Base-by-base conservation (phyloP, 257 asterid genomes). In the Phtheirospermum japonicum region DNA sequence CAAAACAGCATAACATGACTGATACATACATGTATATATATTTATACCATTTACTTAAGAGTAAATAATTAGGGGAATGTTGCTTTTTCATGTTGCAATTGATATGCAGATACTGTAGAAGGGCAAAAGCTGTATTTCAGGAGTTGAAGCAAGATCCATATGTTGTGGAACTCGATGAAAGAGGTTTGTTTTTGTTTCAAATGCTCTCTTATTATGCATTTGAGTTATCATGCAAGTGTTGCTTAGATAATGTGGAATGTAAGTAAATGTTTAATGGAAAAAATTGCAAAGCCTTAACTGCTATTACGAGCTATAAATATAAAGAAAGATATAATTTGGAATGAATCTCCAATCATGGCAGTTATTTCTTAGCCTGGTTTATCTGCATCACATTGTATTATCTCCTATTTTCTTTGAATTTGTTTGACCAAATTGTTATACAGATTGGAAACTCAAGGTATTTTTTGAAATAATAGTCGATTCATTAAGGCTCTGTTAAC, bases 71-170 rank as follows among this genome's bases (percentile, higher is more conserved):
- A 17, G 28, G 12, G 10, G n/a, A 50, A 11, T 53, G 43, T n/a
- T 28, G 7, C 26, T 63, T 46, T 28, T 48, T 49, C 26, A 43
- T 68, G 4, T 70, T 34, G 69, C 13, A 5, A 18, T 57, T 69
- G 69, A 36, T 72, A 6, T 71, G 71, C 68, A 92, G 99, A 63
- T 86, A 86, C 80, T 92, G 99, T 79, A 85, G 77, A 80, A 80
- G 79, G 79, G 97, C 97, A n/a, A 92, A 92, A 75, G 76, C 76
- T 43, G 97, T 92, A 53, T 89, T 92, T 75, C 79, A 79, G 74
- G 95, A 89, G 73, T 69, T 92, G 79, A 79, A 79, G 59, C 75
- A 74, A 65, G 75, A 58, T 64, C 75, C 78, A 0, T 74, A 32
- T 63, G 75, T 74, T 9, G 72, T 74, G 14, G 78, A 74, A 59